Conservation (phyloP, 768 basidiomycete genomes). For the Tephrocybe sp. region DNA sequence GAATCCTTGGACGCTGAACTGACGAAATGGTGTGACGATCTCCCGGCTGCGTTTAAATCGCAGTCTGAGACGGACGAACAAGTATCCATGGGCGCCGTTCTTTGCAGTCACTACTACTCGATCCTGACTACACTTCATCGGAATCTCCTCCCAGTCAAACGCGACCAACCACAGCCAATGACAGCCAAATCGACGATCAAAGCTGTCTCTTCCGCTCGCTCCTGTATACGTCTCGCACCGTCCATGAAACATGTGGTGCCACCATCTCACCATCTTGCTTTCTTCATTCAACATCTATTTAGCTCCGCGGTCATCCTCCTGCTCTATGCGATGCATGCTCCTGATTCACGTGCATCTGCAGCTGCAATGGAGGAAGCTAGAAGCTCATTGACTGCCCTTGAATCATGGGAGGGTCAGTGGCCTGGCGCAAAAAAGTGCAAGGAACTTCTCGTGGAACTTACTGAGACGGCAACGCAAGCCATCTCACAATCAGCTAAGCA, state of each 20-base stretch:
- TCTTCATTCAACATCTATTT: conserved; percentile 88
- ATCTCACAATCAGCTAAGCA: conserved; percentile 38
- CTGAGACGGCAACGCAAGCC: conserved; percentile 67
- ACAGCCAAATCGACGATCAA: conserved; percentile 73
- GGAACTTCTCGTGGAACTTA: conserved; percentile 69
- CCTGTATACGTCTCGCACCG: conserved; percentile 81
- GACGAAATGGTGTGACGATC: conserved; percentile 78
- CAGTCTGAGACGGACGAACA: conserved; percentile 72
- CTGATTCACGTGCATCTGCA: conserved; percentile 59
- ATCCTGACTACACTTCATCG: conserved; percentile 85
- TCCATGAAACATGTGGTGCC: conserved; percentile 84
- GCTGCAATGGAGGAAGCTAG: conserved; percentile 83
- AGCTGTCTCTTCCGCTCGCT: conserved; percentile 81
- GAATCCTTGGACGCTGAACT: conserved; percentile 77
- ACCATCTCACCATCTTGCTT: conserved; percentile 81
- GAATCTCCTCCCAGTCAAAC: conserved; percentile 79
- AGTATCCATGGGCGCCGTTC: conserved; percentile 80
- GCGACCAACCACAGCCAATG: conserved; percentile 63
- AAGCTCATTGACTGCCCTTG: conserved; percentile 65
- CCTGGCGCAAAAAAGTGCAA: conserved; percentile 87
- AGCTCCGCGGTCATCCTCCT: conserved; percentile 85
- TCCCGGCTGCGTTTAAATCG: conserved; percentile 74
- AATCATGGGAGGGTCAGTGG: conserved; percentile 84
- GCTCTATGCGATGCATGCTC: conserved; percentile 81
- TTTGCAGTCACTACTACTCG: conserved; percentile 89